phyloP scores from a whole-genome alignment of 2,329 filamentous ascomycete species.

The Diaporthe citriasiana region DNA sequence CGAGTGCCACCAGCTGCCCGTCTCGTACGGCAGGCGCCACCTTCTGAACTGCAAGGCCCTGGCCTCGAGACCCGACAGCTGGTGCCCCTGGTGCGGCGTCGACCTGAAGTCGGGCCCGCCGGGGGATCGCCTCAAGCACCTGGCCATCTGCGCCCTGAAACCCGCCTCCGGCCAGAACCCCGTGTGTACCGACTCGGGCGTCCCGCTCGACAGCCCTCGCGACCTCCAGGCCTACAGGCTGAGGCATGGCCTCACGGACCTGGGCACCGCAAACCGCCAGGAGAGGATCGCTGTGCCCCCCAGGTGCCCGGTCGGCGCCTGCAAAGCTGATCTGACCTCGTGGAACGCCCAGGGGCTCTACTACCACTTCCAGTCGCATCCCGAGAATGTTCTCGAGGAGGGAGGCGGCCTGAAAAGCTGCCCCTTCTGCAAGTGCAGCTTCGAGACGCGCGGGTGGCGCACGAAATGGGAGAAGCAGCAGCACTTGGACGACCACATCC shows the following conservation, averaged over 20 bases:
- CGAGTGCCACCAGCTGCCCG: constrained; percentile 26
- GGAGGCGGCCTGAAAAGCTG: constrained; percentile 25
- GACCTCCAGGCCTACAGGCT: not conserved
- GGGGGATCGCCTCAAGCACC: constrained; percentile 22
- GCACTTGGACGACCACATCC: constrained; percentile 40
- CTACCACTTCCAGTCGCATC: constrained; percentile 25
- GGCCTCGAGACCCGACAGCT: constrained; percentile 2
- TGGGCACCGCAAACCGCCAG: not conserved
- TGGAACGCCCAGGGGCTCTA: constrained; percentile 31
- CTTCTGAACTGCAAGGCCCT: constrained; percentile 39
- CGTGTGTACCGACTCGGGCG: constrained; percentile 29
- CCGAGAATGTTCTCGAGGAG: not conserved
- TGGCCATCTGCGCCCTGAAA: constrained; percentile 30
- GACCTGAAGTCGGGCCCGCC: constrained; percentile 17
- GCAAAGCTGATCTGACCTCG: constrained; percentile 4
- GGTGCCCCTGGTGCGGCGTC: constrained; percentile 44
- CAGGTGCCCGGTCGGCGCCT: constrained; percentile 14
- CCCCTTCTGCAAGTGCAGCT: constrained; percentile 38
- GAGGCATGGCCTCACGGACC: not conserved
- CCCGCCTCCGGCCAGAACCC: constrained; percentile 34
- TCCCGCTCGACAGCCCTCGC: constrained; percentile 23
- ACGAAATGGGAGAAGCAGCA: constrained; percentile 17
- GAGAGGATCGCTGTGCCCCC: constrained; percentile 26
- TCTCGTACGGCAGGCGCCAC: constrained; percentile 37
- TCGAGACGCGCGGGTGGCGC: constrained; percentile 30